Evolutionary conservation across 129 eudicot species (phyloP).

Genomic region (Tagetes erecta): DNA sequence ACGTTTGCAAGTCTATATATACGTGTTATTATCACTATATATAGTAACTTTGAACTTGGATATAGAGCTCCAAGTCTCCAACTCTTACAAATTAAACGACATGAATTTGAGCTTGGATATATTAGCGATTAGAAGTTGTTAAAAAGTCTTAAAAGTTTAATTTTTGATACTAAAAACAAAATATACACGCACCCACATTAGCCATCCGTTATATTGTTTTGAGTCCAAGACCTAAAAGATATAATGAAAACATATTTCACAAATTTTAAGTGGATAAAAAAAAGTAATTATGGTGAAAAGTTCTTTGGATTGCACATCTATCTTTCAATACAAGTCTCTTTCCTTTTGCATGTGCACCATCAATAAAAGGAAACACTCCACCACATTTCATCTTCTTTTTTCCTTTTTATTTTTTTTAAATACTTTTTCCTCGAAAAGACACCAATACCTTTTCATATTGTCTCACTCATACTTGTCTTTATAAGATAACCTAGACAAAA

Average conservation of each 20-base stretch:
- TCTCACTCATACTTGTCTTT: slow-evolving; percentile 8
- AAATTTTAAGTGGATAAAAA: not conserved
- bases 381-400: slow-evolving; percentile 29
- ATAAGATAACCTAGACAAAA: slow-evolving; percentile 2
- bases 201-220: not conserved
- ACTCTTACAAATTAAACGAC: too few relatives aligned
- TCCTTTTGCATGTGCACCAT: slow-evolving; percentile 35
- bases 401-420: not conserved
- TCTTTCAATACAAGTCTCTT: slow-evolving; percentile 40
- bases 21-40: too few relatives aligned
- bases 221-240: not conserved
- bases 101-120: too few relatives aligned
- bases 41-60: too few relatives aligned
- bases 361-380: slow-evolving; percentile 36
- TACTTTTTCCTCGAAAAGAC: slow-evolving; percentile 6
- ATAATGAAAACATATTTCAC: not conserved
- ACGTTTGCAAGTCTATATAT: too few relatives aligned
- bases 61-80: too few relatives aligned
- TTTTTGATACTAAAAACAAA: too few relatives aligned
- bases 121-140: too few relatives aligned
- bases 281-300: slow-evolving; percentile 13
- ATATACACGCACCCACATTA: too few relatives aligned
- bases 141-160: too few relatives aligned
- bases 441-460: slow-evolving; percentile 19
- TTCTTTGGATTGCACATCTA: slow-evolving; percentile 25